These are phyloP conservation scores for Aureobasidium mangrovei DNA, from an alignment of 2,329 filamentous ascomycete species.

Conservation along the genomic window DNA sequence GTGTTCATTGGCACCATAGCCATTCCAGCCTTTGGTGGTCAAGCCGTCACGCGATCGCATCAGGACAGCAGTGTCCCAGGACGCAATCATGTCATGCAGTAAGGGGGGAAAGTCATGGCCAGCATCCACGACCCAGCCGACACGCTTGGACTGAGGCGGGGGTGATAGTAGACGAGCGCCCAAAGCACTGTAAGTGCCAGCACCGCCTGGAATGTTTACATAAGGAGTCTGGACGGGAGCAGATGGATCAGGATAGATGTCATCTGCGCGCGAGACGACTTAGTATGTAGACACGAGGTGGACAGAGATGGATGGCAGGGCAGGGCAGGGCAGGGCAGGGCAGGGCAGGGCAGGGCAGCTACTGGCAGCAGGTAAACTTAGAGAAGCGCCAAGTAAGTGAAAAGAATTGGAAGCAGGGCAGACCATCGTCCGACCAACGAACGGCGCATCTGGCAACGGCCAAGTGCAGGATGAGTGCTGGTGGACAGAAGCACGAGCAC, in stretches of 20 bases:
- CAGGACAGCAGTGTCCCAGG: constrained; percentile 68
- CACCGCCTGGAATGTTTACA: constrained; percentile 75
- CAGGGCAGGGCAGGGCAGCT: neutral
- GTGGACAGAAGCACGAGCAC: neutral
- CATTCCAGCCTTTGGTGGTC: constrained; percentile 90
- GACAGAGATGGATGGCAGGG: neutral
- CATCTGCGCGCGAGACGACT: constrained; percentile 49
- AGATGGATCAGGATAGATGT: constrained; percentile 75
- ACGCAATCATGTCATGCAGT: constrained; percentile 54
- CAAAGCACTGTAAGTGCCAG: constrained; percentile 75
- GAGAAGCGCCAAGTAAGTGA: neutral
- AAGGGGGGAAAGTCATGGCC: constrained; percentile 75
- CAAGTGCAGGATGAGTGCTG: neutral
- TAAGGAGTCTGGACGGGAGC: constrained; percentile 48
- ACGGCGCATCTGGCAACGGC: neutral
- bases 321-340: neutral
- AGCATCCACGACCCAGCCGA: constrained; percentile 87
- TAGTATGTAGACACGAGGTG: neutral
- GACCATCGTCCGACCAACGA: neutral
- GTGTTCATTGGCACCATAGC: constrained; percentile 55
- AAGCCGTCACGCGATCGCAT: constrained; percentile 59
- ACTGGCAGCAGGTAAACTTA: neutral
- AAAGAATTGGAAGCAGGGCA: neutral
- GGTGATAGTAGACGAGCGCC: constrained; percentile 85
- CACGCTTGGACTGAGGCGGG: constrained; percentile 54